Evolutionary conservation across 495 filamentous ascomycete genomes (phyloP).

Genomic region (Penicillium ochrochloron): DNA sequence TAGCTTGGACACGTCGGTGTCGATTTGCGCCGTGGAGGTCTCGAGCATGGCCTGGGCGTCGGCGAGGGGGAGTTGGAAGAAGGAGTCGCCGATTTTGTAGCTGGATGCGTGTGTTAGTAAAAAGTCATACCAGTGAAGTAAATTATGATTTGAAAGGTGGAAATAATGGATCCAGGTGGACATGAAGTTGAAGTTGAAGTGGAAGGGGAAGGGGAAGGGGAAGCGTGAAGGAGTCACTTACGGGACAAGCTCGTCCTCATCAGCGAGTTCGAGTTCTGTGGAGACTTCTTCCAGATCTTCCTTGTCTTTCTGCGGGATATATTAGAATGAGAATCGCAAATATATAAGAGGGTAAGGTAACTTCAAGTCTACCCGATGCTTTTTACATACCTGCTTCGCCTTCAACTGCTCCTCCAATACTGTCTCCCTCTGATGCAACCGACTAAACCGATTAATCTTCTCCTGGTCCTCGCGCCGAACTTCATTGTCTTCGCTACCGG

Average conservation of each 20-base stretch:
- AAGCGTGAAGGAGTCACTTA: slow-evolving; percentile 44
- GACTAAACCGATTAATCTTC: slow-evolving; percentile 97
- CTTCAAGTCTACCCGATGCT: background rate
- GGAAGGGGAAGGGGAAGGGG: no score
- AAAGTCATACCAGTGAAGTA: no score
- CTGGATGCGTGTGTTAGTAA: slow-evolving; percentile 46
- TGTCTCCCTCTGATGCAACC: slow-evolving; percentile 84
- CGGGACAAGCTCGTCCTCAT: slow-evolving; percentile 94
- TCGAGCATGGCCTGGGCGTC: slow-evolving; percentile 86
- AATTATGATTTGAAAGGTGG: no score
- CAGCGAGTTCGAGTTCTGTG: slow-evolving; percentile 88
- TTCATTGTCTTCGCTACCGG: slow-evolving; percentile 78
- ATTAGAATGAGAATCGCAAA: slow-evolving; percentile 2
- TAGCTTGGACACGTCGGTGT: slow-evolving; percentile 72
- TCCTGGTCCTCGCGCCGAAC: slow-evolving; percentile 97
- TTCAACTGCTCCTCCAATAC: slow-evolving; percentile 81
- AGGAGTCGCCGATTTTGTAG: slow-evolving; percentile 96
- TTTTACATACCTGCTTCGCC: slow-evolving; percentile 70
- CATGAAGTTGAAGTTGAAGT: no score
- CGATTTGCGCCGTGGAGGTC: slow-evolving; percentile 69
- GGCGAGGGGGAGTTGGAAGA: slow-evolving; percentile 79
- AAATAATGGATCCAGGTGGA: no score
- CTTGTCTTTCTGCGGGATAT: slow-evolving; percentile 81
- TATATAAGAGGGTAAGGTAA: no score
- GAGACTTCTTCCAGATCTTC: slow-evolving; percentile 94